Conservation (phyloP, 371 early-diverging fungal species). For the Zychaea mexicana region DNA sequence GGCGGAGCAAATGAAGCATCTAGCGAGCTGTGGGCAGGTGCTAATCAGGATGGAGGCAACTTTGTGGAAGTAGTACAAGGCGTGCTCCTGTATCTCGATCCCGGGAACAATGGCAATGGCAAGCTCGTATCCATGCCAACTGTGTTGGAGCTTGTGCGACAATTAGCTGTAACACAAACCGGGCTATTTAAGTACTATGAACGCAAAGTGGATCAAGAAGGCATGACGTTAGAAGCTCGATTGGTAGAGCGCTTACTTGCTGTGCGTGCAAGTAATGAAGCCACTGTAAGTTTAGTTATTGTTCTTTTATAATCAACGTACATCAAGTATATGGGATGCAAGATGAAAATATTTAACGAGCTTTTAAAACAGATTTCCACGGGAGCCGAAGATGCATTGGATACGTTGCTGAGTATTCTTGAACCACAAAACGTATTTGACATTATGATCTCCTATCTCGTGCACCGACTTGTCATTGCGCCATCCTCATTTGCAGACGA, state of each 20-base stretch:
- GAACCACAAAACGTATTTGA: conserved; percentile 47
- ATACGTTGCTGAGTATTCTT: conserved; percentile 36
- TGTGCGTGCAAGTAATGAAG: conserved; percentile 28
- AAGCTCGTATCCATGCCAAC: conserved; percentile 3
- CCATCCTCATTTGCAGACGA: conserved; percentile 23
- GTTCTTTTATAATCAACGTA: too few species aligned
- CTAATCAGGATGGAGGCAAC: conserved; percentile 40
- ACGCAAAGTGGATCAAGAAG: conserved; percentile 33
- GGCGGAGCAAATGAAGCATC: conserved; percentile 40
- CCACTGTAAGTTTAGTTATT: conserved; percentile 46
- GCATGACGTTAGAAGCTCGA: conserved; percentile 39
- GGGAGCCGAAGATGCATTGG: conserved; percentile 53
- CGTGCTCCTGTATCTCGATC: conserved; percentile 22
- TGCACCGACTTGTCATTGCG: conserved; percentile 27
- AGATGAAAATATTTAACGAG: too few species aligned
- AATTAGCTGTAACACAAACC: conserved; percentile 39
- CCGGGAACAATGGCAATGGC: not conserved
- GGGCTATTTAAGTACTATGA: conserved; percentile 46
- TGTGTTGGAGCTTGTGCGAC: conserved; percentile 39
- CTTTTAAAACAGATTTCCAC: too few species aligned
- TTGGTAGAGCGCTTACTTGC: conserved; percentile 32
- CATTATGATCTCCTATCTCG: conserved; percentile 42
- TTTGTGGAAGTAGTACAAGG: conserved; percentile 45
- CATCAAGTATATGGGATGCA: too few species aligned
- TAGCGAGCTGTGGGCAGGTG: conserved; percentile 46